These are phyloP conservation scores for Fusarium abutilonis DNA, from an alignment of 2,329 filamentous ascomycete species.

Conservation along the genomic window DNA sequence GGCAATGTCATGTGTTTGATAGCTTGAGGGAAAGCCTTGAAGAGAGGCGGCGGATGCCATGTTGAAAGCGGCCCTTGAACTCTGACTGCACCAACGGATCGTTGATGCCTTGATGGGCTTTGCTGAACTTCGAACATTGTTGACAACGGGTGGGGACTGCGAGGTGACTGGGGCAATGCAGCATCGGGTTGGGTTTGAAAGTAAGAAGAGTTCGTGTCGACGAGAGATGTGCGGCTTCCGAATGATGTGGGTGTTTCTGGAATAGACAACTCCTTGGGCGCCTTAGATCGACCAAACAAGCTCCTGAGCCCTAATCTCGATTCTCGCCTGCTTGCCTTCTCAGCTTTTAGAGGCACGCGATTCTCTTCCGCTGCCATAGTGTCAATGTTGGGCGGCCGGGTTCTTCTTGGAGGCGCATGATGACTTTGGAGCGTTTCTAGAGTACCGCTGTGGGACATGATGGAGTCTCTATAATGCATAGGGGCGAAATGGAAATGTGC, in stretches of 20 bases:
- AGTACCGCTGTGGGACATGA: constrained; percentile 39
- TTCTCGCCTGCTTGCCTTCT: constrained; percentile 58
- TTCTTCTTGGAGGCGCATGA: constrained; percentile 36
- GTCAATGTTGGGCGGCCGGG: constrained; percentile 42
- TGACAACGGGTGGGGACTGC: constrained; percentile 40
- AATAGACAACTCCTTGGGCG: constrained; percentile 49
- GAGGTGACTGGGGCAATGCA: constrained; percentile 47
- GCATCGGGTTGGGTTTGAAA: constrained; percentile 51
- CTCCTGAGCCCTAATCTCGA: constrained; percentile 62
- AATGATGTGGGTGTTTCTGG: constrained; percentile 47
- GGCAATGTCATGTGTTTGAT: constrained; percentile 78
- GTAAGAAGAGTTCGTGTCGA: constrained; percentile 57
- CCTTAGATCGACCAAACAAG: constrained; percentile 61
- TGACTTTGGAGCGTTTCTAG: constrained; percentile 42
- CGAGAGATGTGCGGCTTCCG: constrained; percentile 58
- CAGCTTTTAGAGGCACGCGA: constrained; percentile 55
- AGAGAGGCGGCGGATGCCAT: constrained; percentile 80
- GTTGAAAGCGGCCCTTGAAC: constrained; percentile 50
- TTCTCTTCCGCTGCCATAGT: constrained; percentile 46
- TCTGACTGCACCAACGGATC: constrained; percentile 18
- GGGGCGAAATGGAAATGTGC: neutral
- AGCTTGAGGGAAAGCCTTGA: constrained; percentile 87
- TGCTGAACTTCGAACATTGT: constrained; percentile 40
- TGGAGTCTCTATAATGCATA: constrained; percentile 44
- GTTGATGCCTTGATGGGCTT: constrained; percentile 22